Base-by-base conservation (phyloP, 75 land plant species). In the Ceratopteris richardii region DNA sequence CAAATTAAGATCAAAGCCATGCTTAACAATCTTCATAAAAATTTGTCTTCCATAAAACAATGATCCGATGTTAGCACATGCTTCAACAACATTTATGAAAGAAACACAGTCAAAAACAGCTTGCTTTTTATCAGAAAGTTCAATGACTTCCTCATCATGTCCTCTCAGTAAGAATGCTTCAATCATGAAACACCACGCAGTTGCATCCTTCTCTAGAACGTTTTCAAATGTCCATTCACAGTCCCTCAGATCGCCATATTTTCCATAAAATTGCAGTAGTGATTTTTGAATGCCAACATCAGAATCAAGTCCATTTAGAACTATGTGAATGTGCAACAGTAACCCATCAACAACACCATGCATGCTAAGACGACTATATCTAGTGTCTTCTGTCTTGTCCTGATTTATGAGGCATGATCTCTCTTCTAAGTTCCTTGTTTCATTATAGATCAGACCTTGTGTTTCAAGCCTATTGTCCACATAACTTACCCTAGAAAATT, bases 11-110 rank as follows among this genome's bases (percentile, higher is more conserved):
- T 58, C 13, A 36, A 51, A 25, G 31, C 40, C 63, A 53, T 57
- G 54, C 19, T 56, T 61, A 27, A 80, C 52, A 18, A 64, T 25
- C 29, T 46, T 58, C 20, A 61, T 70, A 65, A 76, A 79, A 41
- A 80, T 54, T 31, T 71, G 68, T 40, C 51, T 80, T 0, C 82
- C 82, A 50, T 71, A 51, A 36, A 50, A 41, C 56, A 75, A 25
- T 0, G 71, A 66, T 46, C 36, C 19, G 0, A 80, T 17, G 3
- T 71, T 55, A 25, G 70, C 71, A 61, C 82, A 80, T 36, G 82
- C 75, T 29, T 74, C 63, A 62, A 80, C 28, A 10, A 68, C 44
- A 28, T 71, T 67, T 5, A 60, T 64, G 64, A 76, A 72, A 20
- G 79, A 71, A 41, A 48, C 67, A 43, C 71, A 59, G 56, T 71